Base-by-base conservation (phyloP, 306 rosid genomes). In the Cucurbita ficifolia region DNA sequence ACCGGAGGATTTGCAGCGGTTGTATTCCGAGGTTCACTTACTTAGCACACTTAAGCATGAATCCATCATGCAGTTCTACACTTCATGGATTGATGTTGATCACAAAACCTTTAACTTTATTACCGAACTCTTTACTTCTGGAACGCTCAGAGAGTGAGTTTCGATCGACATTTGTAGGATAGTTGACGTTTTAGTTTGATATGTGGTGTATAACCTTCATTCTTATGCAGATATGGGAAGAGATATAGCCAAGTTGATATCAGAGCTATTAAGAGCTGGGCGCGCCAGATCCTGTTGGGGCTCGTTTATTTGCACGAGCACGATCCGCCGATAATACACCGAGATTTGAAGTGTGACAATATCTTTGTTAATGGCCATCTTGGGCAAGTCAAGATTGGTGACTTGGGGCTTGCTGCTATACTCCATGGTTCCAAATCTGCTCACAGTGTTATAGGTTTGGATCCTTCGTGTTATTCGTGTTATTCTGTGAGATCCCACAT, bases 311-410 rank as follows among this genome's bases (percentile, higher is more conserved):
- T 92, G 33, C 97, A 92, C 65, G 92, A 82, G 39, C 84, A 88
- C 63, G 90, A 92, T 60, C 96, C 97, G 65, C 96, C 96, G 1
- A 92, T 89, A 71, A 88, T 89, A 50, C 97, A 92, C 69, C 85
- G 96, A 82, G 97, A 92, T 83, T 89, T 92, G 63, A 89, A 92
- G 84, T 92, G 97, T 63, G 95, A 92, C 76, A 89, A 92, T 75
- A 83, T 92, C 62, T 92, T 92, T 82, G 88, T 89, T 45, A 89
- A 92, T 82, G 97, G 97, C 63, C 97, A 92, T 84, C 97, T 86
- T 76, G 97, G 96, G 61, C 97, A 86, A 81, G 92, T 92, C 68
- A 92, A 92, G 84, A 88, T 92, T 70, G 96, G 96, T 58, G 97
- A 92, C 84, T 83, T 92, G 18, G 96, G 96, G 62, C 87, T 92